Conservation (phyloP, 1,139 yeast species). For the Debaryomycetaceae sp. region DNA sequence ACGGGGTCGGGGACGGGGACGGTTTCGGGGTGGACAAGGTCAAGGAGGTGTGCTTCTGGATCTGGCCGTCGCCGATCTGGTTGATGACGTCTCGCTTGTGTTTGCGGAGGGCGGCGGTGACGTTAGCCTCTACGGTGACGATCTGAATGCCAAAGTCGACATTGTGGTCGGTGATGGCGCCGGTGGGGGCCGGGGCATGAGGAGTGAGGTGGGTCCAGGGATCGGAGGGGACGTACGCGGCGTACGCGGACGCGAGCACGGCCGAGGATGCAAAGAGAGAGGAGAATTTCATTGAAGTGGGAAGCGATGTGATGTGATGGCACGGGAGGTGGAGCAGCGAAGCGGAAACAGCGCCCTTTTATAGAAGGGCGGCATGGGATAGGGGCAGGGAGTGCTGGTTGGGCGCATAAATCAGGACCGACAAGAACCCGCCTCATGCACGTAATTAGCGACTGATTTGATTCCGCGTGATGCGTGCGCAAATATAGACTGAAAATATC, state of each 20-base stretch:
- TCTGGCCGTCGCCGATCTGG: slow-evolving; percentile 33
- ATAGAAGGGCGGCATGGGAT: too few relatives aligned
- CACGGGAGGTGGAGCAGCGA: not conserved
- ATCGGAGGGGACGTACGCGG: slow-evolving; percentile 60
- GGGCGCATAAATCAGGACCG: not conserved
- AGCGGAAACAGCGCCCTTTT: too few relatives aligned
- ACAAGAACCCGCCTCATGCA: not conserved
- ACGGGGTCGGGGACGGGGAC: slow-evolving; percentile 33
- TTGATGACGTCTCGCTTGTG: slow-evolving; percentile 19
- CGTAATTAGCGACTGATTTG: too few relatives aligned
- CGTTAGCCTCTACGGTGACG: slow-evolving; percentile 27
- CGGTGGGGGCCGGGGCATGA: slow-evolving; percentile 37
- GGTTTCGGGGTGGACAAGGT: slow-evolving; percentile 12
- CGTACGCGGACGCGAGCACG: slow-evolving; percentile 39
- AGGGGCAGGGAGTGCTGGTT: not conserved
- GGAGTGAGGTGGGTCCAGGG: slow-evolving; percentile 73
- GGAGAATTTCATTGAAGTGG: slow-evolving; percentile 18
- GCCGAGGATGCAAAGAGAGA: slow-evolving; percentile 16
- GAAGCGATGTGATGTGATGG: not conserved
- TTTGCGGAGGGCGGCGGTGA: slow-evolving; percentile 9
- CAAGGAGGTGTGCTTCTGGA: slow-evolving; percentile 22
- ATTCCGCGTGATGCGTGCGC: not conserved
- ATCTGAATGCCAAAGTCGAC: slow-evolving; percentile 63
- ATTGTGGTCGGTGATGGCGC: slow-evolving; percentile 52
- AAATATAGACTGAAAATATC: too few relatives aligned